phyloP scores from a whole-genome alignment of 2,329 filamentous ascomycete species.

The Beauveria rudraprayagi region DNA sequence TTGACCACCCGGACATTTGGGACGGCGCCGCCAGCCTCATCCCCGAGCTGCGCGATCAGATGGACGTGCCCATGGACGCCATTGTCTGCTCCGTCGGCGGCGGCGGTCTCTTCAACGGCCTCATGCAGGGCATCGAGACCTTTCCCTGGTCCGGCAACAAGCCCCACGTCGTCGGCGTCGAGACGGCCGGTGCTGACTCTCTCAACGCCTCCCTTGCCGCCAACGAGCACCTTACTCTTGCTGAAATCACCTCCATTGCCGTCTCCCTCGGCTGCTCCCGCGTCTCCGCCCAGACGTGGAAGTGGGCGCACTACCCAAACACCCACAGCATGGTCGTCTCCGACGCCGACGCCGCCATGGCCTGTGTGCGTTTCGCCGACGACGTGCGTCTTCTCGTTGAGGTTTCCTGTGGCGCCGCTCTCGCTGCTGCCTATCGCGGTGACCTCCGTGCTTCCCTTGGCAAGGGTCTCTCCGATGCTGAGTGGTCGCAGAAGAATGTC shows the following conservation, averaged over 20 bases:
- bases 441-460: slow-evolving; percentile 55
- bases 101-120: slow-evolving; percentile 69
- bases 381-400: slow-evolving; percentile 79
- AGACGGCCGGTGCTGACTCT: slow-evolving; percentile 67
- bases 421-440: slow-evolving; percentile 60
- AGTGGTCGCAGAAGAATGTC: slow-evolving; percentile 61
- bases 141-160: slow-evolving; percentile 24
- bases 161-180: slow-evolving; percentile 59
- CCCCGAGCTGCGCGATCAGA: slow-evolving; percentile 36
- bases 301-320: slow-evolving; percentile 45
- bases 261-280: slow-evolving; percentile 64
- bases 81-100: slow-evolving; percentile 75
- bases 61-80: slow-evolving; percentile 49
- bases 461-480: slow-evolving; percentile 39
- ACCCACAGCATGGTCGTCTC: slow-evolving; percentile 29
- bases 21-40: slow-evolving; percentile 54
- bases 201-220: slow-evolving; percentile 54
- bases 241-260: slow-evolving; percentile 66
- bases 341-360: slow-evolving; percentile 66
- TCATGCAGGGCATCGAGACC: slow-evolving; percentile 60
- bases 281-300: slow-evolving; percentile 61
- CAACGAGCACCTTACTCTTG: slow-evolving; percentile 52
- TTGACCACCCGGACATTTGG: slow-evolving; percentile 63
- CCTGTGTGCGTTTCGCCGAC: slow-evolving; percentile 68
- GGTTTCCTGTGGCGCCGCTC: slow-evolving; percentile 72